Evolutionary conservation across 2,329 filamentous ascomycete genomes (phyloP), one percentile per base, ranked within the genome.

Genomic region (Colletotrichum scovillei): DNA sequence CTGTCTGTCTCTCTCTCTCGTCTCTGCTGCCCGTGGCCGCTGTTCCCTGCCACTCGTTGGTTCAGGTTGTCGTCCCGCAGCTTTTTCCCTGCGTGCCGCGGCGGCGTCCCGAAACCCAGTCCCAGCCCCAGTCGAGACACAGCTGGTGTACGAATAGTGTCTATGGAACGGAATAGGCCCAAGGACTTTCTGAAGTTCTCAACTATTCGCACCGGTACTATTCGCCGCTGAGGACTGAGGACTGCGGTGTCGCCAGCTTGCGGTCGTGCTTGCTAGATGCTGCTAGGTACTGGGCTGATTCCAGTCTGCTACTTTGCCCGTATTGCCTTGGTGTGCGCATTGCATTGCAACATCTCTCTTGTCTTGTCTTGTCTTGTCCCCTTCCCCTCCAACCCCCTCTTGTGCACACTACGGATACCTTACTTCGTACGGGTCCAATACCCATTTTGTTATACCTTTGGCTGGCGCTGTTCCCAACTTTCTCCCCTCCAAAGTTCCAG

Each of bases 51-150:
- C 28, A 14, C n/a, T n/a, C 58, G 35, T n/a, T 58, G 56, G 28
- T 32, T 55, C 42, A 49, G 19, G 46, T 26, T 52, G 53, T 28
- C 62, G 57, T 63, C 26, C 57, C 57, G 55, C 58, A 57, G 32
- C 35, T 38, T 30, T 69, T 71, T 32, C n/a, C 65, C 32, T 64
- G 58, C 58, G 65, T 57, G 64, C 64, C 35, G 57, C 28, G 35
- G 64, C 64, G 52, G 26, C 32, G 38, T 69, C 65, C 65, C 69
- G 58, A 59, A 72, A 69, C 66, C 65, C 52, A 69, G 66, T 63
- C 53, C 24, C 49, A 30, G 56, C 42, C 66, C 16, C 24, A 26
- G 63, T 56, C 63, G 68, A 67, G 68, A 67, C 63, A 60, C 55
- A 53, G 24, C 49, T 60, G 24, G 68, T 67, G 68, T 67, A 69